Percentiles rank a stretch among this genome's conserved stretches.
phyloP scores from a whole-genome alignment of 164 flowering plant genomes.

The Tinospora cordifolia region DNA sequence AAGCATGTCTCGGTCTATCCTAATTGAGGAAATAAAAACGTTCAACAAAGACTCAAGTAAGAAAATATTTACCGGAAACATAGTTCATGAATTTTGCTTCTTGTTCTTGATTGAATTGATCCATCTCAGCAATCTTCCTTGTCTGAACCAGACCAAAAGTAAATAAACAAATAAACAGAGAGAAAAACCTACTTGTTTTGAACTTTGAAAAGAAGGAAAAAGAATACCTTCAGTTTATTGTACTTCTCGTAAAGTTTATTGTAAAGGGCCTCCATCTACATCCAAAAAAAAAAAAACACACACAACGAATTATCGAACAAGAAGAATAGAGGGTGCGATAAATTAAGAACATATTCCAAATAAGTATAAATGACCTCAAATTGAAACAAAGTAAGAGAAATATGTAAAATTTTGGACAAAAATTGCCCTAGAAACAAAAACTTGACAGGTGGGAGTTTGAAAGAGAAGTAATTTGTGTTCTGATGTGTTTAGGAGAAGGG shows the following conservation, averaged over 20 bases:
- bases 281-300: conserved; percentile 7
- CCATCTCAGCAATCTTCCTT: conserved; percentile 34
- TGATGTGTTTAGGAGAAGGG: too few relatives aligned
- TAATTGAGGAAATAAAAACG: background rate
- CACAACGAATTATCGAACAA: conserved; percentile 1
- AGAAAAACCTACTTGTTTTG: background rate
- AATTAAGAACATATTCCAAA: too few relatives aligned
- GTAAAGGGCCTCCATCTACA: conserved; percentile 55
- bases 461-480: too few relatives aligned
- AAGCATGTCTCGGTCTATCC: background rate
- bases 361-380: too few relatives aligned
- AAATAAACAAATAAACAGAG: background rate
- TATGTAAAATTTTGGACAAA: too few relatives aligned
- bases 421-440: too few relatives aligned
- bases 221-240: conserved; percentile 41
- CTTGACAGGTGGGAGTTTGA: too few relatives aligned
- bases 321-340: background rate
- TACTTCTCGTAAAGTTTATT: conserved; percentile 56
- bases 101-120: conserved; percentile 45
- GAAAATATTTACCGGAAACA: conserved; percentile 31
- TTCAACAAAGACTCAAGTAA: background rate
- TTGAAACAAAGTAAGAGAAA: too few relatives aligned
- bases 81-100: conserved; percentile 45
- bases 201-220: background rate
- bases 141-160: conserved; percentile 22